Percentiles rank a stretch among this genome's conserved stretches.
phyloP scores from a whole-genome alignment of 345 rosid species.

The Pelargonium nanum region DNA sequence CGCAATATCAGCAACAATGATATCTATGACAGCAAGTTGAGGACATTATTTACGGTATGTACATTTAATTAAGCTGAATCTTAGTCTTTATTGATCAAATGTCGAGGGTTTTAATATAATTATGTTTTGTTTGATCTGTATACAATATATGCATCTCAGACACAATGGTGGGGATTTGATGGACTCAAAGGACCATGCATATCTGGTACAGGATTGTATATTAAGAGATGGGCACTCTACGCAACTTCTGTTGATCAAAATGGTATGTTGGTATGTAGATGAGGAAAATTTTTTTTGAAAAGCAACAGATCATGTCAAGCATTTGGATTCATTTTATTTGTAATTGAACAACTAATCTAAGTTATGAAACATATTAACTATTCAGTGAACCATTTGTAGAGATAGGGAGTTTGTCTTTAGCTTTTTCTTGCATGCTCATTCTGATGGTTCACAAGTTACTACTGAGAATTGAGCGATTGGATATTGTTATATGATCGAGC shows the following conservation, averaged over 20 bases:
- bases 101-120: too few relatives aligned
- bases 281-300: too few relatives aligned
- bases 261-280: conserved; percentile 5
- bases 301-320: too few relatives aligned
- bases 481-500: background rate
- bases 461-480: too few relatives aligned
- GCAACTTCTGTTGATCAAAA: background rate
- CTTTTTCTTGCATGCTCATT: background rate
- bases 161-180: conserved; percentile 16
- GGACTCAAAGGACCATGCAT: conserved; percentile 28
- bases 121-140: background rate
- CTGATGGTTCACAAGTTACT: too few relatives aligned
- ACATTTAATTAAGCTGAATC: background rate
- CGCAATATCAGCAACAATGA: conserved; percentile 23
- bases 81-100: too few relatives aligned
- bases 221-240: conserved; percentile 28
- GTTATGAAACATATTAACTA: too few relatives aligned
- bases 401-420: background rate
- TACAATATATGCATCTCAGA: conserved; percentile 8
- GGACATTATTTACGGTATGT: conserved; percentile 20
- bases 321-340: too few relatives aligned
- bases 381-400: background rate
- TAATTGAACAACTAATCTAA: too few relatives aligned
- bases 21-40: conserved; percentile 31
- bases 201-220: conserved; percentile 35